Evolutionary conservation across 1,284 basidiomycete genomes (phyloP).

Genomic region (Athelia sp.): DNA sequence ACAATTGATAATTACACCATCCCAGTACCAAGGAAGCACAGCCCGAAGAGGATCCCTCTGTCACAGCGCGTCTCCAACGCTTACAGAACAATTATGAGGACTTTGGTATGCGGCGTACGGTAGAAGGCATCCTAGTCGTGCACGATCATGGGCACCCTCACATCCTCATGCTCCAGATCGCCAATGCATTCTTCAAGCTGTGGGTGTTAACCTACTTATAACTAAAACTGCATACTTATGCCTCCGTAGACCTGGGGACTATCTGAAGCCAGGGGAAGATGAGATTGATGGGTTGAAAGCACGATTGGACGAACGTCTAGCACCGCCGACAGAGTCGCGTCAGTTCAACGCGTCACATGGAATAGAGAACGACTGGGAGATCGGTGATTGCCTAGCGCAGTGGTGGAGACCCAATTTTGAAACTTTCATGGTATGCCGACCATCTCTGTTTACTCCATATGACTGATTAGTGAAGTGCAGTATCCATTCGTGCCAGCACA

Average conservation of each 20-base stretch:
- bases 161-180: conserved; percentile 96
- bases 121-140: conserved; percentile 95
- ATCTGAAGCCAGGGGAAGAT: conserved; percentile 93
- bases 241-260: conserved; percentile 86
- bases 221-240: neutral
- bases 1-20: neutral
- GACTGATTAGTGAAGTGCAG: conserved; percentile 34
- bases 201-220: conserved; percentile 34
- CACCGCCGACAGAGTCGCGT: conserved; percentile 59
- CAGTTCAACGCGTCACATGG: conserved; percentile 72
- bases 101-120: conserved; percentile 90
- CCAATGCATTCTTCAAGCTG: conserved; percentile 99
- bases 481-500: conserved; percentile 97
- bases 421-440: conserved; percentile 87
- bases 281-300: conserved; percentile 87
- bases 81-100: conserved; percentile 96
- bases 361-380: conserved; percentile 89
- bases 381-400: conserved; percentile 89
- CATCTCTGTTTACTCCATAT: conserved; percentile 6
- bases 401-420: conserved; percentile 99
- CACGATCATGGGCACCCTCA: conserved; percentile 94
- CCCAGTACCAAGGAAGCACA: conserved; percentile 87
- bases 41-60: conserved; percentile 94
- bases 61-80: conserved; percentile 82
- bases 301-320: conserved; percentile 84